Evolutionary conservation across 176 grass and related monocot species (phyloP), one percentile per base, ranked within the genome.

Genomic region (Oryza australiensis): DNA sequence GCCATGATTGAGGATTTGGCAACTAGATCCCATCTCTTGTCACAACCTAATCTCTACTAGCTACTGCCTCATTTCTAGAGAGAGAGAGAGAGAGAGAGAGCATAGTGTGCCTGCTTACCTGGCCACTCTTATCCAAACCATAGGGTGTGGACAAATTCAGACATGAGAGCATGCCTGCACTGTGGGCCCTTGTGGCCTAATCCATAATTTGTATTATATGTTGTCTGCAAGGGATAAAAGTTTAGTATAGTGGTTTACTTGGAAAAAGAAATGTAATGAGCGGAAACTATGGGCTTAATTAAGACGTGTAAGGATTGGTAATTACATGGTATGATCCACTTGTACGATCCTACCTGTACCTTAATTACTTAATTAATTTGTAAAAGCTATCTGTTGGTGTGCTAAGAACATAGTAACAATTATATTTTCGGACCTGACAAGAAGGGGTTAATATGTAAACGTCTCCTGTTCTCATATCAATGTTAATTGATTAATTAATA

Each of bases 41-140:
- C 77, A 28, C 26, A 30, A 12, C 28, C 43, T 38, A 80, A 69
- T 78, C 8, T 65, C 60, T 6, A 35, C n/a, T n/a, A n/a, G n/a
- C n/a, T n/a, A n/a, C n/a, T 51, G 14, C 16, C 45, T 55, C 45
- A 15, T 55, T 18, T 30, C 62, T 35, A 27, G 45, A 20, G 22
- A 5, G 24, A 8, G 12, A 37, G 30, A 40, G 38, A 3, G 29
- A 1, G 29, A 1, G 29, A 1, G 29, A 14, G 26, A 13, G 10
- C 0, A 7, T n/a, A 7, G 46, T 45, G 22, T 62, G 42, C 40
- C 66, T 72, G 43, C 67, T 18, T 20, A 53, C 15, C 15, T 53
- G 49, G 49, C 49, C 49, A 53, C 49, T 43, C 80, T 83, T 88
- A 87, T 88, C 80, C 80, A 43, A 12, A 55, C 30, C 26, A 27